Percentiles rank a stretch among this genome's conserved stretches.
Evolutionary conservation across 805 yeast genomes (phyloP).

Genomic region (Yarrowia sp.): DNA sequence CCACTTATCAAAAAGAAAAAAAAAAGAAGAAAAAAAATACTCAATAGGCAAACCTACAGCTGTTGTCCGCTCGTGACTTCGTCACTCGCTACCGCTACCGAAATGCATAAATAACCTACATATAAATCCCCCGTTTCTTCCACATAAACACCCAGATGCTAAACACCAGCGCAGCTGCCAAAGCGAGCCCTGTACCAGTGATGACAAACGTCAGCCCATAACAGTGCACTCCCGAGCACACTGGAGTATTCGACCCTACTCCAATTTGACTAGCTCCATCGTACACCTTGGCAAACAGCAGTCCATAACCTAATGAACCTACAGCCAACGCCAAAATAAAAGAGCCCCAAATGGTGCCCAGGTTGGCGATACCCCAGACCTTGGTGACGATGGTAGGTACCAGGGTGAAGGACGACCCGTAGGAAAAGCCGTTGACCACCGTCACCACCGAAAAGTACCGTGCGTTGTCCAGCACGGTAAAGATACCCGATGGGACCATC

Average conservation of each 20-base stretch:
- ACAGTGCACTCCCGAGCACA: conserved; percentile 30
- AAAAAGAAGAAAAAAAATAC: too few species aligned
- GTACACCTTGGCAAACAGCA: conserved; percentile 63
- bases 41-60: too few species aligned
- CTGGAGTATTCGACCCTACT: not conserved
- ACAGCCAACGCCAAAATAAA: conserved; percentile 86
- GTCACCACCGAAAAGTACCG: conserved; percentile 41
- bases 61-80: too few species aligned
- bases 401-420: conserved; percentile 83
- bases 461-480: conserved; percentile 32
- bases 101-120: conserved; percentile 12
- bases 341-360: conserved; percentile 92
- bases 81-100: too few species aligned
- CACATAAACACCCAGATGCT: conserved; percentile 18
- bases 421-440: conserved; percentile 60
- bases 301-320: conserved; percentile 68
- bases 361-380: conserved; percentile 82
- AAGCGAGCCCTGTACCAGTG: conserved; percentile 34
- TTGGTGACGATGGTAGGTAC: conserved; percentile 81
- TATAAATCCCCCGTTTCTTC: conserved; percentile 17
- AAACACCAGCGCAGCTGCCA: conserved; percentile 29
- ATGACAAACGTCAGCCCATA: conserved; percentile 35
- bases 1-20: too few species aligned
- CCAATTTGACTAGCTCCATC: conserved; percentile 42
- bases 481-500: conserved; percentile 30